Conservation (phyloP, 1,139 yeast species). For the Candida sp. region DNA sequence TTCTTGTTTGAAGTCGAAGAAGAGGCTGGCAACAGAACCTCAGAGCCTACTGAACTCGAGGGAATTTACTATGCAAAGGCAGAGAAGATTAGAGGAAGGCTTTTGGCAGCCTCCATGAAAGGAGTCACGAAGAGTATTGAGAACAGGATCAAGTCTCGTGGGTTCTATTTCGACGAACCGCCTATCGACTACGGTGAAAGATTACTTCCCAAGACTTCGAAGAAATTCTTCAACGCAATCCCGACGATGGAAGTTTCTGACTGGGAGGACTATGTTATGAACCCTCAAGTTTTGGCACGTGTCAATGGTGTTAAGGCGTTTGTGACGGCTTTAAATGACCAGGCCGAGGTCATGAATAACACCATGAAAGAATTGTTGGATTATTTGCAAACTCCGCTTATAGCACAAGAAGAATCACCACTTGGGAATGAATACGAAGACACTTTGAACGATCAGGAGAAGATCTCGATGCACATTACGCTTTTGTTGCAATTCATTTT, state of each 20-base stretch:
- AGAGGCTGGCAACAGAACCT: conserved; percentile 13
- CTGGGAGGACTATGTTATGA: conserved; percentile 20
- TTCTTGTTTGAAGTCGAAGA: conserved; percentile 14
- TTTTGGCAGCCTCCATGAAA: conserved; percentile 50
- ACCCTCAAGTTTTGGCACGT: conserved; percentile 24
- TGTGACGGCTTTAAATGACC: conserved; percentile 52
- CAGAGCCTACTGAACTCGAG: conserved; percentile 21
- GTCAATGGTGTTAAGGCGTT: conserved; percentile 25
- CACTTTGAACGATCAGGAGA: conserved; percentile 76
- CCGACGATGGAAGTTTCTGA: conserved; percentile 30
- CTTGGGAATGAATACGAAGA: conserved; percentile 82
- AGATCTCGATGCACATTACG: conserved; percentile 66
- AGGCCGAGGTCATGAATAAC: conserved; percentile 57
- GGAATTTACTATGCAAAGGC: conserved; percentile 62
- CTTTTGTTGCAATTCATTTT: conserved; percentile 57
- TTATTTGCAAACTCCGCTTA: conserved; percentile 51
- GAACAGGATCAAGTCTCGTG: conserved; percentile 30
- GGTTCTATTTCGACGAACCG: conserved; percentile 15
- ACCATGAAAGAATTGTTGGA: conserved; percentile 54
- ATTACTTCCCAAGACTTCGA: conserved; percentile 39
- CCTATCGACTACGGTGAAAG: conserved; percentile 34
- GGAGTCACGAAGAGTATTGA: conserved; percentile 32
- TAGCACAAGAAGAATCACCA: conserved; percentile 51
- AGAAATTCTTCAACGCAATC: conserved; percentile 32
- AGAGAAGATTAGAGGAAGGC: conserved; percentile 58